Base-by-base conservation (phyloP, 495 filamentous ascomycete species). In the Penicillium coprophilum region DNA sequence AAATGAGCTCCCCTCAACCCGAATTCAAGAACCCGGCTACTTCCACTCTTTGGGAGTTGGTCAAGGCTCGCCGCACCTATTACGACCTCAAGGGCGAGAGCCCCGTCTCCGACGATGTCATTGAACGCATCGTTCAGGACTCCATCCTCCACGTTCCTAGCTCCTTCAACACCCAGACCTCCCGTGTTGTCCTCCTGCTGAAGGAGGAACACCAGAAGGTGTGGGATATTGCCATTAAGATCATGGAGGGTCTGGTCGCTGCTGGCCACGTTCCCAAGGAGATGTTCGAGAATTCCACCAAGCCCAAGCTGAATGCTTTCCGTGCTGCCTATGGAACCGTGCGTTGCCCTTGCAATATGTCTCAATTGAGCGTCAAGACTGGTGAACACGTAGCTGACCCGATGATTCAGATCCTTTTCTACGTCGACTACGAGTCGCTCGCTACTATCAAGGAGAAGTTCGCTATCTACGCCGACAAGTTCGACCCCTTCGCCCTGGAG, bases 111-210 rank as follows among this genome's bases (percentile, higher is more conserved):
- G 72, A 75, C 47, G 67, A 68, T 32, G 60, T 62, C 63, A 71
- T 75, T 53, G 61, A 75, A 57, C 28, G 52, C 36, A 71, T 82
- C 47, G 72, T 80, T 55, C 46, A 65, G 41, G 59, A 75, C 47
- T 66, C 76, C n/a, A 58, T 82, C 43, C 74, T 77, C 21, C 70
- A 76, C 53, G 67, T 73, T 4, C 80, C 80, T 57, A 77, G 71
- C 62, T 71, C 80, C 17, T 82, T 80, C 71, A 80, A 82, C 68
- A 78, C 75, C 55, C 80, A 82, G 65, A 78, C 79, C 44, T 75
- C 73, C 10, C 78, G 80, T 23, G 53, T 75, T 11, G 72, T 79
- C 12, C 64, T 82, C 4, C 64, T 81, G 13, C 56, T 81, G 49
- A 75, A 75, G 63, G 72, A 82, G 47, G 71, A 81, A 64, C 79